Base-by-base conservation (phyloP, 2,329 filamentous ascomycete genomes). In the Whalleya microplaca region DNA sequence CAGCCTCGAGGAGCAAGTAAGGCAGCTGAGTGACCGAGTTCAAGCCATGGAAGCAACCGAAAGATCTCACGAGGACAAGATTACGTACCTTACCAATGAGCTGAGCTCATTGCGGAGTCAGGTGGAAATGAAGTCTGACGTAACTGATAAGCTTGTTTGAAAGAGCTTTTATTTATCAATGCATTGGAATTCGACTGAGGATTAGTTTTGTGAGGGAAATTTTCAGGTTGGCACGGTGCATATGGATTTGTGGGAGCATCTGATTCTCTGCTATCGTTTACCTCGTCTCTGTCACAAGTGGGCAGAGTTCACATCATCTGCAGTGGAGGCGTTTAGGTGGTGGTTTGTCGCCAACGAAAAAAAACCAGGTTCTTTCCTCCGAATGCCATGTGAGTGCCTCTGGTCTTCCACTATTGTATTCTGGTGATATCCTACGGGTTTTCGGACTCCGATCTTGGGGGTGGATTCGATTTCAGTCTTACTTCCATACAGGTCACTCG, bases 1-100 rank as follows among this genome's bases (percentile, higher is more conserved):
- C 54, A 81, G 80, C 18, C 77, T 94, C 48, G 90, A 94, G 67
- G 82, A 85, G 12, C 77, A 76, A 62, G 70, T 83, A n/a, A 78
- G 78, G 53, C 71, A 75, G 12, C 66, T 83, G 20, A 74, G 72
- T 40, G 79, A 82, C 32, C 75, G 75, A 48, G 70, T 81, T 18
- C 71, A 73, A 41, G 65, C 65, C 4, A 73, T 82, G 67, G 78
- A 80, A 61, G 69, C 72, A 20, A 61, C 67, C 47, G 77, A 77
- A 55, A 70, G 69, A 29, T 66, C 66, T 21, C 73, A 72, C 51
- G 74, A 77, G 45, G 69, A 71, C 2, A 73, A 73, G 55, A 73
- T 77, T 12, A 51, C 65, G 1, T 64, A 69, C 16, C 70, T 78
- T 42, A 71, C 69, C 21, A 72, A 65, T 51, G 71, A 75, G 46